phyloP scores from a whole-genome alignment of 2,329 filamentous ascomycete genomes.

The Eutypella sp. region DNA sequence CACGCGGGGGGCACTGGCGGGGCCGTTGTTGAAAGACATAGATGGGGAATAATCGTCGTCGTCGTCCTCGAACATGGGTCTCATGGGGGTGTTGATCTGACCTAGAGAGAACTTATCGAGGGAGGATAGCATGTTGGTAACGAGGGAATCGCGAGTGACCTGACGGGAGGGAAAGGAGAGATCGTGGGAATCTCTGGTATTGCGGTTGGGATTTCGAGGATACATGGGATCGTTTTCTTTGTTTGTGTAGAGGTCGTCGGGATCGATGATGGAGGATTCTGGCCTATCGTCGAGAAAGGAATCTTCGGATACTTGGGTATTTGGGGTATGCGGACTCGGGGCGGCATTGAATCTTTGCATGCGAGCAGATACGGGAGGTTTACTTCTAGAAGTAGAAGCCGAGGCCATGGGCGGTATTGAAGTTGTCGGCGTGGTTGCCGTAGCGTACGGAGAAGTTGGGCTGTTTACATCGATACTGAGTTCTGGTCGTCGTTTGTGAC shows the following conservation, averaged over 20 bases:
- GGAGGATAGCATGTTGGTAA: constrained; percentile 92
- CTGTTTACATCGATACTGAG: constrained; percentile 31
- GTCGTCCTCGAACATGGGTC: constrained; percentile 33
- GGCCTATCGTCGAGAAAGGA: constrained; percentile 26
- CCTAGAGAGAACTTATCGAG: constrained; percentile 74
- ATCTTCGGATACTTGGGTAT: constrained; percentile 21
- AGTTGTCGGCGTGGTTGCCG: constrained; percentile 8
- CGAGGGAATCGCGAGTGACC: constrained; percentile 81
- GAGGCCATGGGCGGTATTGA: constrained; percentile 12
- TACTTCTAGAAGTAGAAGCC: constrained; percentile 25
- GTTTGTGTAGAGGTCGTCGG: constrained; percentile 2
- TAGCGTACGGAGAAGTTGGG: constrained; percentile 25
- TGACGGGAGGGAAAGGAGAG: constrained; percentile 72
- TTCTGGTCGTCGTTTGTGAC: constrained; percentile 30
- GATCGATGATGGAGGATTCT: constrained; percentile 10
- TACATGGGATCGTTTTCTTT: constrained; percentile 27
- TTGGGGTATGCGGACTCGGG: constrained; percentile 14
- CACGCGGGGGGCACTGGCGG: constrained; percentile 2
- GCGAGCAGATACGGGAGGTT: constrained; percentile 29
- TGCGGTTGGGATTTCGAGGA: constrained; percentile 22
- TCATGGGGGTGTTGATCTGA: constrained; percentile 32
- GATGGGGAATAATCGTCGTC: constrained; percentile 24
- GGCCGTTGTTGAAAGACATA: constrained; percentile 22
- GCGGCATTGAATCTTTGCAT: constrained; percentile 25
- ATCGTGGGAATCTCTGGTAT: constrained; percentile 69